These are phyloP conservation scores for Daldinia eschscholtzii DNA, from an alignment of 2,329 filamentous ascomycete species.

Conservation along the genomic window DNA sequence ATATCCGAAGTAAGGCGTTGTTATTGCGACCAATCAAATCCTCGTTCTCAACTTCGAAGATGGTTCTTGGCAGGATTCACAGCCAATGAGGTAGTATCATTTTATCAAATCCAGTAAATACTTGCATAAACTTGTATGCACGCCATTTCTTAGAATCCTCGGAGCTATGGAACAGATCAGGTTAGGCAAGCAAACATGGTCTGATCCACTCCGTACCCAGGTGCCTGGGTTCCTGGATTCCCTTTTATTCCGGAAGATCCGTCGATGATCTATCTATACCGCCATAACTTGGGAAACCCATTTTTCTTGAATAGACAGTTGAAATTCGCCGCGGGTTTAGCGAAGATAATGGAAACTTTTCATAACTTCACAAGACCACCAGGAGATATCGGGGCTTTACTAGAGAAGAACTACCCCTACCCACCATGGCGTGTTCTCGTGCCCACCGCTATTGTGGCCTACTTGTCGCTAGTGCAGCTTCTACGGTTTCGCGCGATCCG, in stretches of 20 bases:
- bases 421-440: conserved; percentile 36
- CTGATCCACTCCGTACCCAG: background rate
- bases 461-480: conserved; percentile 38
- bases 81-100: background rate
- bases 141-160: background rate
- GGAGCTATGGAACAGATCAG: background rate
- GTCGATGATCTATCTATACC: background rate
- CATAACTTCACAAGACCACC: background rate
- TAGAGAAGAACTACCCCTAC: too few relatives aligned
- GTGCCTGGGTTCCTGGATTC: background rate
- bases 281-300: background rate
- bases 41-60: background rate
- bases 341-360: background rate
- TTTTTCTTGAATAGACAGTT: background rate
- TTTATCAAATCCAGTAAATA: conserved; percentile 7
- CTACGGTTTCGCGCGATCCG: conserved; percentile 42
- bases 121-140: conserved; percentile 3
- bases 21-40: background rate
- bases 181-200: background rate
- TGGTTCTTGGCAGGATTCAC: background rate
- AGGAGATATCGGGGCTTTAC: background rate
- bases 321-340: background rate
- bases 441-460: conserved; percentile 29
- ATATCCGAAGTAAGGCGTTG: background rate
- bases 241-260: background rate